Base-by-base conservation (phyloP, 2,329 filamentous ascomycete genomes). In the Ophiocordyceps camponoti-saundersi region DNA sequence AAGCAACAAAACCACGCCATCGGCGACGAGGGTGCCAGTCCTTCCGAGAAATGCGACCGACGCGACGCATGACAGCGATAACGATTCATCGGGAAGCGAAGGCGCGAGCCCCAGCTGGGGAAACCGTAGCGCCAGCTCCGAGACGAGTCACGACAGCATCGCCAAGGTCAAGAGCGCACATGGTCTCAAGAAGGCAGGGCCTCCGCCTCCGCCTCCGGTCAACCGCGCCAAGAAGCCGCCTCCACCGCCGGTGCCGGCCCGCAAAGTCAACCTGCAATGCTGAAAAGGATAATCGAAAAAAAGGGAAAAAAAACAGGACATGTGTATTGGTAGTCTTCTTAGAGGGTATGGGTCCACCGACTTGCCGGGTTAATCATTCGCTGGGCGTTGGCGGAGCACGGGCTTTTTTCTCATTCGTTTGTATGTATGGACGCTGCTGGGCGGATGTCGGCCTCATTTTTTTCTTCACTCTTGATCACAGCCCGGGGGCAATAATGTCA, bases 81-180 rank as follows among this genome's bases (percentile, higher is more conserved):
- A 75, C 50, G 67, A 72, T 47, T 72, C 69, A 44, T 69, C 67
- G 11, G 60, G 61, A 8, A 72, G 70, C 52, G 69, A 68, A 50
- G 70, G 70, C 50, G 70, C 67, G 39, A 75, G 72, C 34, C 70
- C 71, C 0, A 68, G 72, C 47, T 71, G 67, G 60, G 65, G 62
- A 20, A 68, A 72, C 43, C 68, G 70, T 47, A 71, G 70, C 53
- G 63, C 72, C 48, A 77, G 73, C 53, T 73, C 74, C 0, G 70
- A 73, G 2, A 77, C 73, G 1, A 77, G 73, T 57, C 69, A 72
- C 48, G 72, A 70, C 49, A 76, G 73, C 56, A 55, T 75, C 43
- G 49, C 48, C 12, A 46, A 50, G n/a, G 41, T 48, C 8, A 42
- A 44, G 34, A 45, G 44, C 43, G n/a, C 48, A 18, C 23, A 44